phyloP scores from a whole-genome alignment of 345 rosid genomes.

The Cardamine occulta region DNA sequence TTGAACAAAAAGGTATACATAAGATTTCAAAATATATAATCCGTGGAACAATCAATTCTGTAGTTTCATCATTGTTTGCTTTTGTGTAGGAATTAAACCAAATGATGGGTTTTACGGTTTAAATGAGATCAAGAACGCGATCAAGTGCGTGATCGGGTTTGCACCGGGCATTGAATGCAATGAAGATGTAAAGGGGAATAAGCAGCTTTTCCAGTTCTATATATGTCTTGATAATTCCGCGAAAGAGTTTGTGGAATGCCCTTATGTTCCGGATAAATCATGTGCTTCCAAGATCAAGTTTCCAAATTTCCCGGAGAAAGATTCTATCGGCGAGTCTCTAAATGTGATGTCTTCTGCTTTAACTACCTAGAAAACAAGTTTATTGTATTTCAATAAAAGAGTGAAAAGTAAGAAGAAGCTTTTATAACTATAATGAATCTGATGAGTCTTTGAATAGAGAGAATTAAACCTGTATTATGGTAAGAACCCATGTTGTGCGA shows the following conservation, averaged over 20 bases:
- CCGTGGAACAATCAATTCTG: neutral
- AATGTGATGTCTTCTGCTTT: conserved; percentile 27
- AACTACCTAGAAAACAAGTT: conserved; percentile 21
- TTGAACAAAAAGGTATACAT: conserved; percentile 50
- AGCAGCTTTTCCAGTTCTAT: conserved; percentile 70
- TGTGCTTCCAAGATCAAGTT: conserved; percentile 68
- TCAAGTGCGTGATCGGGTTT: conserved; percentile 51
- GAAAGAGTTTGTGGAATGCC: conserved; percentile 65
- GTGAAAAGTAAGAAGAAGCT: conserved; percentile 16
- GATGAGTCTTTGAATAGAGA: conserved; percentile 5
- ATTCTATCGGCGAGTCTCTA: conserved; percentile 9
- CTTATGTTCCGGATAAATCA: conserved; percentile 49
- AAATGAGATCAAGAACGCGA: conserved; percentile 58
- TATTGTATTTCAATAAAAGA: conserved; percentile 24
- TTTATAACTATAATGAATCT: neutral
- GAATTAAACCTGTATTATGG: conserved; percentile 46
- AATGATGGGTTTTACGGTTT: conserved; percentile 57
- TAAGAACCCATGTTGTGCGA: conserved; percentile 72
- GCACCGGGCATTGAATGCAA: conserved; percentile 76
- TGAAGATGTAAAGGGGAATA: conserved; percentile 50
- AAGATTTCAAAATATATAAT: neutral
- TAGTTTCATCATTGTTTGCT: conserved; percentile 1
- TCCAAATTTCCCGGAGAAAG: conserved; percentile 47
- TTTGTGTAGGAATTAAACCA: conserved; percentile 61
- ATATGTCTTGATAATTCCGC: conserved; percentile 70